Conservation (phyloP, 1,284 basidiomycete species). For the Bjerkandera adusta region DNA sequence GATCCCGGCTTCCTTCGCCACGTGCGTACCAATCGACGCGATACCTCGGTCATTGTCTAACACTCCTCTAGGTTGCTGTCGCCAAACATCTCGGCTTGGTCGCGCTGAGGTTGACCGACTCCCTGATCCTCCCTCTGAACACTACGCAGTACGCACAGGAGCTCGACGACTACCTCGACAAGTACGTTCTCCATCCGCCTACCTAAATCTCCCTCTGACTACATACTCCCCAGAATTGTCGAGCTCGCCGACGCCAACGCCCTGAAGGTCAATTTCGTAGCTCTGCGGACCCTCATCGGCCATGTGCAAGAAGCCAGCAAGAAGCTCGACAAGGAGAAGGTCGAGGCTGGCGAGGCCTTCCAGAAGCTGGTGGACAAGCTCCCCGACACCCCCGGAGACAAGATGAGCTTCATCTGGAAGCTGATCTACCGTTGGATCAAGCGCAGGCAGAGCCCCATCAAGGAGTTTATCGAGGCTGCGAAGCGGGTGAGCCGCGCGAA, state of each 20-base stretch:
- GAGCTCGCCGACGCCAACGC: neutral
- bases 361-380: conserved; percentile 32
- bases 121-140: conserved; percentile 67
- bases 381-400: too few species aligned
- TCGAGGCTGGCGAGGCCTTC: conserved; percentile 33
- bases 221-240: neutral
- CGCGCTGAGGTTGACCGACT: conserved; percentile 59
- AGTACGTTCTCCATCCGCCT: conserved; percentile 30
- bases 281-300: conserved; percentile 47
- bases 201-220: neutral
- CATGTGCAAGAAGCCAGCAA: conserved; percentile 49
- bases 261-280: conserved; percentile 18
- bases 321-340: conserved; percentile 54
- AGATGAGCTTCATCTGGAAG: too few species aligned
- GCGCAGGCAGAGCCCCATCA: conserved; percentile 15
- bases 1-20: conserved; percentile 75
- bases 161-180: conserved; percentile 47
- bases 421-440: conserved; percentile 17
- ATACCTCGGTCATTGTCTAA: conserved; percentile 4
- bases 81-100: conserved; percentile 67
- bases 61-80: conserved; percentile 59
- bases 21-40: conserved; percentile 31
- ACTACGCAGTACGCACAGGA: conserved; percentile 68
- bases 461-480: conserved; percentile 52
- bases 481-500: conserved; percentile 68